Base-by-base conservation (phyloP, 306 rosid species). In the Morella rubra region DNA sequence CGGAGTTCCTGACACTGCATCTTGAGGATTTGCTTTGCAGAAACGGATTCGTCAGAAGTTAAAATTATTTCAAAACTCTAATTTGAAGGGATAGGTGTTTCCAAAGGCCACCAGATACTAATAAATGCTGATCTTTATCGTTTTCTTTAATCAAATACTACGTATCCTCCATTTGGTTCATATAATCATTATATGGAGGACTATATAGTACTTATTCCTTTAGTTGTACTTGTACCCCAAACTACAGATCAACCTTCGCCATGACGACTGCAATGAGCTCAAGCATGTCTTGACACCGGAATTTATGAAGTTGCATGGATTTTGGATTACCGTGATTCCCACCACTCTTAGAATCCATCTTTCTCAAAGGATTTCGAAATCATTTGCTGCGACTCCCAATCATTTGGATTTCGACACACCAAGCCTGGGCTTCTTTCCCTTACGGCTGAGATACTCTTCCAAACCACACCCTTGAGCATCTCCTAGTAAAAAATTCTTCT, bases 251-350 rank as follows among this genome's bases (percentile, higher is more conserved):
- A 18, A 60, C 84, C 79, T 54, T 78, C 8, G 81, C 84, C 73
- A 75, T 71, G 52, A 80, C 84, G 37, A 53, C 3, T 12, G 79
- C 75, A 53, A 72, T 56, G 80, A 80, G 83, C 41, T 50, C 62
- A 56, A 72, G 84, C 88, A 75, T 77, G 44, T 82, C 83, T 82
- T 80, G 74, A 77, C 77, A 60, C 75, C 78, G 50, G 41, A 60
- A 58, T 75, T 76, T 60, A 73, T 61, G 44, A 76, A 84, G 79
- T 71, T 4, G 85, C 74, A 47, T 80, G 84, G 68, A 58, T 37
- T n/a, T 76, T 37, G 12, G 83, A 85, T 32, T 15, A 81, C 82
- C 81, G 79, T 71, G 22, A 81, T 77, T 20, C 80, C 83, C 45
- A 84, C 79, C 67, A 69, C 75, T 77, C 77, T 61, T 61, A 20